These are phyloP conservation scores for Tricholoma sp. DNA, from an alignment of 768 basidiomycete genomes.

Conservation along the genomic window DNA sequence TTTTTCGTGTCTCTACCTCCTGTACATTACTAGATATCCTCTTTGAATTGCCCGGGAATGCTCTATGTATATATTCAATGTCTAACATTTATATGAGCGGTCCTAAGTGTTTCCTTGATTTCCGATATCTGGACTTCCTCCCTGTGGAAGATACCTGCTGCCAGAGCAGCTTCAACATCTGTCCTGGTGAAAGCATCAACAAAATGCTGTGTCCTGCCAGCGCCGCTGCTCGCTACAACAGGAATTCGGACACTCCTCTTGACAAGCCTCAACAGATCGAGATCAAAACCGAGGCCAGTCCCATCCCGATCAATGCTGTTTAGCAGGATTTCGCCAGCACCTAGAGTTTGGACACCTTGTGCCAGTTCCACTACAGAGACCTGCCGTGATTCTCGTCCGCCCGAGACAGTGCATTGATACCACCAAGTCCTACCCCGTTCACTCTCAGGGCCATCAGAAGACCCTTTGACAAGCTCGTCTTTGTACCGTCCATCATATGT, in stretches of 20 bases:
- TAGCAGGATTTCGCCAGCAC: slow-evolving; percentile 91
- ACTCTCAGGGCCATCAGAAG: slow-evolving; percentile 39
- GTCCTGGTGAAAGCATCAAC: slow-evolving; percentile 80
- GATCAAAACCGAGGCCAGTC: slow-evolving; percentile 87
- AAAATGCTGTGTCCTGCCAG: slow-evolving; percentile 80
- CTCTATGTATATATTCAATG: background rate
- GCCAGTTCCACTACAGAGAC: slow-evolving; percentile 91
- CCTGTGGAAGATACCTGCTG: slow-evolving; percentile 96
- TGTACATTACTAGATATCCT: slow-evolving; percentile 8
- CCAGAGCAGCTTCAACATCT: slow-evolving; percentile 84
- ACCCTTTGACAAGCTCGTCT: slow-evolving; percentile 53
- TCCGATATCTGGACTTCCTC: slow-evolving; percentile 78
- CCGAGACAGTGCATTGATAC: slow-evolving; percentile 98
- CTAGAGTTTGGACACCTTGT: slow-evolving; percentile 81
- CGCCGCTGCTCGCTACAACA: slow-evolving; percentile 92
- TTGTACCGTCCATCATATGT: slow-evolving; percentile 67
- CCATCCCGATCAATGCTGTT: slow-evolving; percentile 98
- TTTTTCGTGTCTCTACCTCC: background rate
- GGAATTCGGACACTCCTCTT: slow-evolving; percentile 78
- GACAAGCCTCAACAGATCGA: slow-evolving; percentile 74
- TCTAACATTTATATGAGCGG: slow-evolving; percentile 46
- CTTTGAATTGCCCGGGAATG: background rate
- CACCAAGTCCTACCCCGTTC: slow-evolving; percentile 85
- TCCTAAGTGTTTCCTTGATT: slow-evolving; percentile 60
- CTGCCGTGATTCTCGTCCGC: slow-evolving; percentile 78